Percentiles rank a stretch among this genome's conserved stretches.
Conservation (phyloP, 78 protist species). For the Paratrimastix pyriformis region DNA sequence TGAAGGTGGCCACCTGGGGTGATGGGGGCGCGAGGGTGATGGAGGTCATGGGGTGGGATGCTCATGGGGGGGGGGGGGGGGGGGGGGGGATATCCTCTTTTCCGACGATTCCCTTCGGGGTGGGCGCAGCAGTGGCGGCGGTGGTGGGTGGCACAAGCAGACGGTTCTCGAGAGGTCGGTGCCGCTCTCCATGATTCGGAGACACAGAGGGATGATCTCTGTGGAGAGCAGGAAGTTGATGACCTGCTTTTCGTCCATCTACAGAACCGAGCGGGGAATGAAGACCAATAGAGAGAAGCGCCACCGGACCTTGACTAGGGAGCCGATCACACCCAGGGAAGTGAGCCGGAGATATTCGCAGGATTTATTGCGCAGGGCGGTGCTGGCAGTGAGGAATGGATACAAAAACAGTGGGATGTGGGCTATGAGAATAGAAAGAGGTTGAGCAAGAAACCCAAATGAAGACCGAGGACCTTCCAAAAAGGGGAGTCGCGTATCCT, state of each 20-base stretch:
- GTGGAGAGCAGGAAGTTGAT: conserved; percentile 85
- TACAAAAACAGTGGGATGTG: conserved; percentile 94
- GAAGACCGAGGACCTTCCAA: conserved; percentile 49
- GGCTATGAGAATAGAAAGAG: conserved; percentile 34
- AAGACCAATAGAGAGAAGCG: not conserved
- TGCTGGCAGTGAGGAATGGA: conserved; percentile 95
- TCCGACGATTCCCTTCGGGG: no score
- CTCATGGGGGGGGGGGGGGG: not conserved
- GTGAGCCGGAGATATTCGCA: conserved; percentile 95
- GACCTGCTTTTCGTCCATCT: conserved; percentile 77
- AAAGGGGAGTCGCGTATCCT: conserved; percentile 89
- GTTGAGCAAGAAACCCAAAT: not conserved
- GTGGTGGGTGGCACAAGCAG: not conserved
- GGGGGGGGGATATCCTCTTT: not conserved
- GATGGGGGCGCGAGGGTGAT: no score
- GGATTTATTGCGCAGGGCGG: conserved; percentile 74
- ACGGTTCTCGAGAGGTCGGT: conserved; percentile 85
- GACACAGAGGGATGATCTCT: conserved; percentile 94
- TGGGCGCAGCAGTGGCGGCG: no score
- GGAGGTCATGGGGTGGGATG: no score
- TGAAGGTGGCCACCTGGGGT: conserved; percentile 83
- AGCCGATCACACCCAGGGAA: conserved; percentile 97
- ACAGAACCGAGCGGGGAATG: not conserved
- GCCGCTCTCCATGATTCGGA: conserved; percentile 95
- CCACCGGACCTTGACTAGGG: conserved; percentile 80